Percentiles rank a stretch among this genome's conserved stretches.
Conservation (phyloP, 2,329 filamentous ascomycete species). For the Xylaria sp. region DNA sequence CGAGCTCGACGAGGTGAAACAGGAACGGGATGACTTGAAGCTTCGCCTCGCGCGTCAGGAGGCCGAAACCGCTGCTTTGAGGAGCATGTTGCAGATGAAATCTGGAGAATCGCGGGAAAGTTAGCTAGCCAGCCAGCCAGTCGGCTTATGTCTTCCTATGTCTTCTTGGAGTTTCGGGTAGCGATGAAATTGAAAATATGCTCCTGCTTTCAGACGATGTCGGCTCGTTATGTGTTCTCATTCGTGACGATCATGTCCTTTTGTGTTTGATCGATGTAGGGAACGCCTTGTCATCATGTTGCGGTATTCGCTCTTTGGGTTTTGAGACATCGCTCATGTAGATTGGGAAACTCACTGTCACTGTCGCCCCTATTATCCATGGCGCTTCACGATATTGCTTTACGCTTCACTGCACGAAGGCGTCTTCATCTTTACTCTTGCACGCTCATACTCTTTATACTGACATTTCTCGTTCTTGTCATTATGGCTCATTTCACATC, state of each 20-base stretch:
- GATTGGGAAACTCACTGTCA: slow-evolving; percentile 21
- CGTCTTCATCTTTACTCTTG: slow-evolving; percentile 2
- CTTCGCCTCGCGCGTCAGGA: slow-evolving; percentile 72
- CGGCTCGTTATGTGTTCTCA: slow-evolving; percentile 47
- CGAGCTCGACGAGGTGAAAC: slow-evolving; percentile 66
- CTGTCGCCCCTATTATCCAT: not conserved
- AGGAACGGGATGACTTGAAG: slow-evolving; percentile 72
- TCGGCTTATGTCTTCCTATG: slow-evolving; percentile 15
- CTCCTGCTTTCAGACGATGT: slow-evolving; percentile 48
- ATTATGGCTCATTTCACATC: slow-evolving; percentile 36
- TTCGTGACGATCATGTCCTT: slow-evolving; percentile 37
- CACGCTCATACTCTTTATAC: slow-evolving; percentile 25
- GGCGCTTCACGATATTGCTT: slow-evolving; percentile 21
- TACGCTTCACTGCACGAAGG: not conserved
- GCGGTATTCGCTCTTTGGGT: not conserved
- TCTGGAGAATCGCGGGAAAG: slow-evolving; percentile 43
- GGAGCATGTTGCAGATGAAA: slow-evolving; percentile 59
- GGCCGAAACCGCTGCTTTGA: slow-evolving; percentile 71
- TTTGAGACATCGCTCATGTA: not conserved
- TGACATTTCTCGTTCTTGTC: not conserved
- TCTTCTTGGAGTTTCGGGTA: slow-evolving; percentile 37
- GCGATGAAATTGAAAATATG: slow-evolving; percentile 36
- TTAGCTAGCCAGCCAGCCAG: slow-evolving; percentile 24
- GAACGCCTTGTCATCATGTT: slow-evolving; percentile 48
- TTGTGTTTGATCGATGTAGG: slow-evolving; percentile 44